A percentile compares a stretch with the other conserved stretches of the same genome.
Evolutionary conservation across 352 stramenopile species (phyloP).

Genomic region (Globisporangium iwayamae): DNA sequence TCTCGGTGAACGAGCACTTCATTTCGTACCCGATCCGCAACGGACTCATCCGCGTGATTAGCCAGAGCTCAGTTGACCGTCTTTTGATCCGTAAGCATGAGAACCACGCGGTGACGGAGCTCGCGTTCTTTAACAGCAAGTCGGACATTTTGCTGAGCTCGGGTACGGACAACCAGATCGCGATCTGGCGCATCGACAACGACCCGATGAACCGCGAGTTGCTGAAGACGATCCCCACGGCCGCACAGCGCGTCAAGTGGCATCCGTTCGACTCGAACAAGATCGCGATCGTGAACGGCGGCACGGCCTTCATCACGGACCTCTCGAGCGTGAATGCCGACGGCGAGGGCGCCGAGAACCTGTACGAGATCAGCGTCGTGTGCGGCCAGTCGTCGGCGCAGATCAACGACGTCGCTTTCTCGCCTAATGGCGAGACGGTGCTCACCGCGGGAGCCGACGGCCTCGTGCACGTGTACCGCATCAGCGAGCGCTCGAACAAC

Average conservation of each 20-base stretch:
- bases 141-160: conserved; percentile 67
- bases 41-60: conserved; percentile 81
- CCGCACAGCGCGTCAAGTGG: conserved; percentile 74
- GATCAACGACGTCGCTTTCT: conserved; percentile 82
- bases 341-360: conserved; percentile 41
- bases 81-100: conserved; percentile 75
- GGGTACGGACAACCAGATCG: conserved; percentile 71
- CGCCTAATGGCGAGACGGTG: conserved; percentile 46
- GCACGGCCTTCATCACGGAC: conserved; percentile 59
- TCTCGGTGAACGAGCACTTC: conserved; percentile 81
- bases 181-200: conserved; percentile 62
- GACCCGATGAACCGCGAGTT: conserved; percentile 72
- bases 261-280: conserved; percentile 72
- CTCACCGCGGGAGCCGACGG: conserved; percentile 72
- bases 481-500: conserved; percentile 41
- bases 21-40: conserved; percentile 87
- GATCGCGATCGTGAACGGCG: conserved; percentile 69
- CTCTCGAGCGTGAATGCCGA: conserved; percentile 43
- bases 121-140: conserved; percentile 71
- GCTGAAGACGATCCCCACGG: conserved; percentile 53
- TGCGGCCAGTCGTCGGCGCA: conserved; percentile 62
- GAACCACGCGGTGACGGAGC: conserved; percentile 63
- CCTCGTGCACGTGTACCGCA: conserved; percentile 77
- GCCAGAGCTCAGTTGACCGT: conserved; percentile 70
- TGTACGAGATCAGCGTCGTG: conserved; percentile 66